These are phyloP conservation scores for Talaromyces ruber DNA, from an alignment of 495 filamentous ascomycete species.

Conservation along the genomic window DNA sequence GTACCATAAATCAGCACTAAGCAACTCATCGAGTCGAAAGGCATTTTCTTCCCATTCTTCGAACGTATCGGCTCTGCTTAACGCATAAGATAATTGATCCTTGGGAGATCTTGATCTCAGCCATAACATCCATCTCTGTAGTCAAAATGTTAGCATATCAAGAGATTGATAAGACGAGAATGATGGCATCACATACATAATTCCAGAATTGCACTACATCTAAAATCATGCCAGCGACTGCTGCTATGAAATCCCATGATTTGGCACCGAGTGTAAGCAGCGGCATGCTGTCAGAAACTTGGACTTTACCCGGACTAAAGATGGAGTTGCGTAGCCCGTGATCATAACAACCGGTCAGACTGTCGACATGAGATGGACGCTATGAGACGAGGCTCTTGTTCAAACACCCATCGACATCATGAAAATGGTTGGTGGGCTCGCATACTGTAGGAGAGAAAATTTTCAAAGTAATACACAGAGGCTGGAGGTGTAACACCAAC, in stretches of 20 bases:
- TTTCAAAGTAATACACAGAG: background rate
- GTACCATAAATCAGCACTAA: constrained; percentile 77
- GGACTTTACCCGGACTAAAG: background rate
- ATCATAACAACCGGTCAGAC: background rate
- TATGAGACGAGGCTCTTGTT: background rate
- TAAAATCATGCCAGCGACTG: constrained; percentile 45
- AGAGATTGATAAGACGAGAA: background rate
- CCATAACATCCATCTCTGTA: constrained; percentile 17
- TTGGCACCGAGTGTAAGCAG: constrained; percentile 18
- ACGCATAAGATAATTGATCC: constrained; percentile 21
- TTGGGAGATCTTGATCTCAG: constrained; percentile 30
- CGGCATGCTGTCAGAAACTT: background rate
- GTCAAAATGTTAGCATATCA: background rate
- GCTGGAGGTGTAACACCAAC: background rate
- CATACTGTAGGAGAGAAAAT: background rate
- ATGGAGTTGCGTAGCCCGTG: background rate
- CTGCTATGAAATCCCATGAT: constrained; percentile 29
- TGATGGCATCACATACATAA: constrained; percentile 30
- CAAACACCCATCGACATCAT: background rate
- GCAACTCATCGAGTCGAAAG: constrained; percentile 65
- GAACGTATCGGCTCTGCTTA: constrained; percentile 57
- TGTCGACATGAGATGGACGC: background rate
- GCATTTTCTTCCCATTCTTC: constrained; percentile 83
- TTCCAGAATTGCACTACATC: constrained; percentile 61
- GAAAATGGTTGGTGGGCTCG: background rate